phyloP scores from a whole-genome alignment of 2,329 filamentous ascomycete genomes.

The Ophiostoma australiae region DNA sequence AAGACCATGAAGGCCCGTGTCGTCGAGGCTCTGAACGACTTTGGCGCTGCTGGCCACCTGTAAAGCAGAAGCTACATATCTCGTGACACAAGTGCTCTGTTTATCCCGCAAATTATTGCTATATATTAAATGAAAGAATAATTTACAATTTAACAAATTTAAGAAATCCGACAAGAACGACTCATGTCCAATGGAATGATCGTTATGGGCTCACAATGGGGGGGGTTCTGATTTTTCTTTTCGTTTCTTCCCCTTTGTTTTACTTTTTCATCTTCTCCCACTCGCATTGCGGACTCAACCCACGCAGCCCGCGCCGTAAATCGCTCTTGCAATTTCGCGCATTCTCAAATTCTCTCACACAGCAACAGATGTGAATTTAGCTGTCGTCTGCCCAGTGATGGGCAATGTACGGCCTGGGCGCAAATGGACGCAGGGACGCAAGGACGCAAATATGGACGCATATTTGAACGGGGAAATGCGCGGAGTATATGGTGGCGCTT shows the following conservation, averaged over 20 bases:
- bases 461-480: not conserved
- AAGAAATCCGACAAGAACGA: not conserved
- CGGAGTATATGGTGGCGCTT: slow-evolving; percentile 11
- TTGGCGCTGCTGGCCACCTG: slow-evolving; percentile 76
- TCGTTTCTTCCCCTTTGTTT: not conserved
- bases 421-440: not conserved
- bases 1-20: slow-evolving; percentile 90
- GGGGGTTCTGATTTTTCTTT: not conserved
- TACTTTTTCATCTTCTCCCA: not conserved
- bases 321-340: slow-evolving; percentile 12
- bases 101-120: not conserved
- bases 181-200: not conserved
- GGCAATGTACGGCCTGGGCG: not conserved
- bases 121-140: slow-evolving; percentile 4
- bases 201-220: not conserved
- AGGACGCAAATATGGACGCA: not conserved
- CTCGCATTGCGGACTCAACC: not conserved
- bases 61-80: slow-evolving; percentile 42
- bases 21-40: slow-evolving; percentile 77
- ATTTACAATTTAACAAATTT: not conserved
- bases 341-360: not conserved
- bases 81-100: not conserved
- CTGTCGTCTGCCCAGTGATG: not conserved
- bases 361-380: not conserved
- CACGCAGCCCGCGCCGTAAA: not conserved